A percentile compares a stretch with the other conserved stretches of the same genome.
These are phyloP conservation scores for Senna tora DNA, from an alignment of 306 rosid genomes.

Conservation along the genomic window DNA sequence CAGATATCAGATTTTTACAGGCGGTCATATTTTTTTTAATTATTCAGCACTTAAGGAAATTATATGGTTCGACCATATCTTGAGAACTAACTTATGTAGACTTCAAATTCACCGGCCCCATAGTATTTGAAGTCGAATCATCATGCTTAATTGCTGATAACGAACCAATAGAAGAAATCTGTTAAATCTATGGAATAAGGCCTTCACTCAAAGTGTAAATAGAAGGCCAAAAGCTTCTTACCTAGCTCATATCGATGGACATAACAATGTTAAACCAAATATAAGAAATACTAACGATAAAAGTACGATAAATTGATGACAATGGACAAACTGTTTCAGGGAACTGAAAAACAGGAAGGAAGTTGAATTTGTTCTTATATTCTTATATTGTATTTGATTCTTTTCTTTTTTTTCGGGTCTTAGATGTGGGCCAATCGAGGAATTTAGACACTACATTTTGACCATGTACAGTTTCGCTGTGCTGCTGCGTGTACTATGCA, in stretches of 20 bases:
- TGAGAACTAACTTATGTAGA: background rate
- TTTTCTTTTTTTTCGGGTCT: background rate
- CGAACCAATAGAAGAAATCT: background rate
- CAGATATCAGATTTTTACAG: background rate
- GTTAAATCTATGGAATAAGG: background rate
- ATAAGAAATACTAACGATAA: background rate
- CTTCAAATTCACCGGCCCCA: background rate
- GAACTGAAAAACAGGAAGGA: background rate
- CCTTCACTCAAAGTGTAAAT: background rate
- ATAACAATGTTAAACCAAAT: background rate
- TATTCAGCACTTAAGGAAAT: background rate
- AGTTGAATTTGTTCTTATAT: background rate
- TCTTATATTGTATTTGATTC: background rate
- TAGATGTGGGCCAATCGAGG: slow-evolving; percentile 11
- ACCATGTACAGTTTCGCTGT: background rate
- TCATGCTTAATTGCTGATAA: background rate
- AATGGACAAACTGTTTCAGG: background rate
- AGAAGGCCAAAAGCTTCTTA: background rate
- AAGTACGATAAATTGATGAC: no score
- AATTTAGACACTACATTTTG: slow-evolving; percentile 6
- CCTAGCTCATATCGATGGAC: background rate
- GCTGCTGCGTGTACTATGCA: background rate
- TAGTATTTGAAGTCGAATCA: background rate
- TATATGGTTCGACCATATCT: background rate
- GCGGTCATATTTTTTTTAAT: background rate